Percentiles rank a stretch among this genome's conserved stretches.
Evolutionary conservation across 257 asterid genomes (phyloP).

Genomic region (Solanum lignicaule): DNA sequence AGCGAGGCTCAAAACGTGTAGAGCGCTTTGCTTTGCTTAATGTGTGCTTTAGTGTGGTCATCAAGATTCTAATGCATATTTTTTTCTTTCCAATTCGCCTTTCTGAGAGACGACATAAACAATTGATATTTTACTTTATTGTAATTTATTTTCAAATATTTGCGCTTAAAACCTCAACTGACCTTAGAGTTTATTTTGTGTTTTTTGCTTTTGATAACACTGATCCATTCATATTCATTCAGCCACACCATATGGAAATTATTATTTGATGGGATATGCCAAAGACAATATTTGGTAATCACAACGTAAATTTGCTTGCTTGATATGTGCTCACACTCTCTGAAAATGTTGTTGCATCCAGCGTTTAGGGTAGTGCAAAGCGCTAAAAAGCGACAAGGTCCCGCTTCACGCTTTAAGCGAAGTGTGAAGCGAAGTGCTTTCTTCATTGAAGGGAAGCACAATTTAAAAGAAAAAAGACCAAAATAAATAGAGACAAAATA

Average conservation of each 20-base stretch:
- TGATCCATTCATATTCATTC: background rate
- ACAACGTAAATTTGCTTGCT: background rate
- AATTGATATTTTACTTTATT: no score
- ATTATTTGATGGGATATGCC: background rate
- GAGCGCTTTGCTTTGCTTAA: background rate
- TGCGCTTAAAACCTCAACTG: background rate
- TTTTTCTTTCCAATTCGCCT: background rate
- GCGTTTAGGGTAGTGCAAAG: accelerated
- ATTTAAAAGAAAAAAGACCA: no score
- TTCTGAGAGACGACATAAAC: background rate
- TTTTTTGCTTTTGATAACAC: background rate
- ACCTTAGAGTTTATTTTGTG: background rate
- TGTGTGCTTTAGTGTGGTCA: background rate
- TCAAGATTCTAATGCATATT: no score
- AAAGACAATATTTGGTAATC: background rate
- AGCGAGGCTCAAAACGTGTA: background rate
- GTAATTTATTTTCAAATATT: background rate
- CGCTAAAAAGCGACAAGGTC: no score
- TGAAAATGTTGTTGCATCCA: background rate
- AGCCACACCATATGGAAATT: background rate
- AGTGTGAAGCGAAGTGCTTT: no score
- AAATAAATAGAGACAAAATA: no score
- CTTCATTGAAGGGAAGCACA: no score
- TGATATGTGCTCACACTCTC: background rate
- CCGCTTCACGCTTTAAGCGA: no score